These are phyloP conservation scores for Lodderomyces jiufengensis DNA, from an alignment of 1,139 yeast genomes.

Conservation along the genomic window DNA sequence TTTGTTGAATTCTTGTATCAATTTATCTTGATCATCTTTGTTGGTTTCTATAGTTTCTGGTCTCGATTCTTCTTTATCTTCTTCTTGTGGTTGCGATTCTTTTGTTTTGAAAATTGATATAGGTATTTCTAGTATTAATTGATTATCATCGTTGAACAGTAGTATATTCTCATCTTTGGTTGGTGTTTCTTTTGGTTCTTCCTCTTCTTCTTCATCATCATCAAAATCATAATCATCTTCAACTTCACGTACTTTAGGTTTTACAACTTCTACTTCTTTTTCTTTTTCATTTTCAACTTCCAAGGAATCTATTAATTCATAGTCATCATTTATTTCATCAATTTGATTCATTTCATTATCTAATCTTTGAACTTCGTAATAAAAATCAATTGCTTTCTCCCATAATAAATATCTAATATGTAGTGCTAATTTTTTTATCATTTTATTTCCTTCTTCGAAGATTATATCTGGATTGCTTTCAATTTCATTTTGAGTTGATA, in stretches of 20 bases:
- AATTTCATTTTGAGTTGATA: not conserved
- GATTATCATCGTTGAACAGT: slow-evolving; percentile 24
- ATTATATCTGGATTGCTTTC: slow-evolving; percentile 21
- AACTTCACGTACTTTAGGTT: slow-evolving; percentile 14
- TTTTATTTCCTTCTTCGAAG: slow-evolving; percentile 46
- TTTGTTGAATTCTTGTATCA: slow-evolving; percentile 46
- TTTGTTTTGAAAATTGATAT: slow-evolving; percentile 18
- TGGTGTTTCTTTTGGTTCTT: slow-evolving; percentile 11
- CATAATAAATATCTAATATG: slow-evolving; percentile 67
- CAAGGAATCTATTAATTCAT: slow-evolving; percentile 35
- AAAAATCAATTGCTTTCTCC: slow-evolving; percentile 68
- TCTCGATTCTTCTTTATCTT: not conserved
- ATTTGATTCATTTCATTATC: slow-evolving; percentile 22
- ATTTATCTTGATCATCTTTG: slow-evolving; percentile 35
- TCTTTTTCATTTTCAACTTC: slow-evolving; percentile 21
- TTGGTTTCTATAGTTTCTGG: slow-evolving; percentile 6
- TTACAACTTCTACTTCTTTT: slow-evolving; percentile 11
- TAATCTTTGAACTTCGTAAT: slow-evolving; percentile 31
- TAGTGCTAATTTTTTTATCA: slow-evolving; percentile 55
- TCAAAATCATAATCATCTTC: slow-evolving; percentile 44
- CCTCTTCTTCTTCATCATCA: slow-evolving; percentile 30
- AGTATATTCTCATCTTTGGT: slow-evolving; percentile 4
- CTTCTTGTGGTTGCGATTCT: not conserved
- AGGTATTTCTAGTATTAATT: slow-evolving; percentile 32
- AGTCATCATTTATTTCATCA: slow-evolving; percentile 38